Evolutionary conservation across 169 alveolate genomes (phyloP), one percentile per base, ranked within the genome.

Genomic region (Plasmodium knowlesi): DNA sequence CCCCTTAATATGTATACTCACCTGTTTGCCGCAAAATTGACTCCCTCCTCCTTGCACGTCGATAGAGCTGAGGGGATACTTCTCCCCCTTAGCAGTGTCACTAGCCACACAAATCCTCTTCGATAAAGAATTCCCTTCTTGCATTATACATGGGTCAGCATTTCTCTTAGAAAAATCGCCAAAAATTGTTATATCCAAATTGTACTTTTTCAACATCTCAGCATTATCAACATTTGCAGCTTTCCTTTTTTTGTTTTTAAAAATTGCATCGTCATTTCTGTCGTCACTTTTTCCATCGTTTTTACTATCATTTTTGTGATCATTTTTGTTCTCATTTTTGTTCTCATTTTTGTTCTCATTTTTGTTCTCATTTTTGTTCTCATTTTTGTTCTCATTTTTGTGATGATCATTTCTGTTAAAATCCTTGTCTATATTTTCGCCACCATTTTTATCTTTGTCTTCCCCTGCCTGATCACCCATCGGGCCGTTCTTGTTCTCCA

Each of bases 201-300:
- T 82, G 78, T 82, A 54, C 12, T 82, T 82, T n/a, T 82, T 82
- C 54, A 82, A 34, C 14, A 82, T 82, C 32, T 82, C 89, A 0
- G 57, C 25, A 9, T 82, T 74, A 9, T 70, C 41, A 70, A 32
- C 14, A 43, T 74, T 73, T 73, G 85, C 46, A 5, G 19, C 73
- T 32, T 85, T 85, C 61, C 85, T 85, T 74, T 85, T 85, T 50
- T 54, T 85, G 6, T 16, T 19, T 46, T 85, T 85, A 16, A n/a
- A 1, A 73, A 5, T 5, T 39, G 9, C 32, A 19, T 22, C 71
- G 41, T 85, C 53, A 12, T 74, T 30, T 25, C 14, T 4, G 14
- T 53, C 53, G 46, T 25, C 50, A 46, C 6, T 28, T 19, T 0
- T n/a, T 3, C 12, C 16, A 1, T 22, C 76, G 19, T n/a, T 61